Conservation (phyloP, 192 early-diverging fungal genomes). For the Backusella tuberculispora region DNA sequence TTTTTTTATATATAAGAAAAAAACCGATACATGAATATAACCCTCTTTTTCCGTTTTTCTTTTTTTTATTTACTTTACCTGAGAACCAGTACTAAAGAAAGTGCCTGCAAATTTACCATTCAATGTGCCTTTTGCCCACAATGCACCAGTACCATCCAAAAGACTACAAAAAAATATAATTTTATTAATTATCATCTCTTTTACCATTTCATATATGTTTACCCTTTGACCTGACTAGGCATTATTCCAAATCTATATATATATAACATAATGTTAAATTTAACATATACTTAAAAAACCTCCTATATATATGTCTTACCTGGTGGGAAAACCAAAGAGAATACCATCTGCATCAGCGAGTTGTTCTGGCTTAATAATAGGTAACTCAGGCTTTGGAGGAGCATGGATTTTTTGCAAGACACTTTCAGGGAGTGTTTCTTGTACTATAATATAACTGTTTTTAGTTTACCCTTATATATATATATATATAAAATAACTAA, state of each 20-base stretch:
- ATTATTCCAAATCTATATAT: slow-evolving; percentile 38
- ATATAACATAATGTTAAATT: neutral
- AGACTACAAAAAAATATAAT: slow-evolving; percentile 18
- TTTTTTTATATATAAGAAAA: neutral
- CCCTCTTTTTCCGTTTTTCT: neutral
- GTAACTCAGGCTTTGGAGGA: slow-evolving; percentile 49
- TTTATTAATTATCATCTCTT: neutral
- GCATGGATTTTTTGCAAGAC: slow-evolving; percentile 59
- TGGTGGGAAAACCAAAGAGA: slow-evolving; percentile 61
- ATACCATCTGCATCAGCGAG: slow-evolving; percentile 54
- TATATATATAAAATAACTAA: neutral
- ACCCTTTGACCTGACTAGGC: slow-evolving; percentile 43
- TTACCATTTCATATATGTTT: neutral
- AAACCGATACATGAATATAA: neutral
- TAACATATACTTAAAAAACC: neutral
- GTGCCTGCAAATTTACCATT: slow-evolving; percentile 46
- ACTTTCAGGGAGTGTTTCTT: slow-evolving; percentile 63
- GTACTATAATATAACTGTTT: slow-evolving; percentile 44
- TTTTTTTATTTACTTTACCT: neutral
- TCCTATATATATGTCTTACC: neutral
- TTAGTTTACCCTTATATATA: neutral
- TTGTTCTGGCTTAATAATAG: slow-evolving; percentile 44
- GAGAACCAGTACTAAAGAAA: slow-evolving; percentile 42
- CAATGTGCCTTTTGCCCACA: slow-evolving; percentile 50
- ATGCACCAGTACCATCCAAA: slow-evolving; percentile 45